Percentiles rank a stretch among this genome's conserved stretches.
phyloP scores from a whole-genome alignment of 208 protist genomes.

The Leishmania tarentolae region DNA sequence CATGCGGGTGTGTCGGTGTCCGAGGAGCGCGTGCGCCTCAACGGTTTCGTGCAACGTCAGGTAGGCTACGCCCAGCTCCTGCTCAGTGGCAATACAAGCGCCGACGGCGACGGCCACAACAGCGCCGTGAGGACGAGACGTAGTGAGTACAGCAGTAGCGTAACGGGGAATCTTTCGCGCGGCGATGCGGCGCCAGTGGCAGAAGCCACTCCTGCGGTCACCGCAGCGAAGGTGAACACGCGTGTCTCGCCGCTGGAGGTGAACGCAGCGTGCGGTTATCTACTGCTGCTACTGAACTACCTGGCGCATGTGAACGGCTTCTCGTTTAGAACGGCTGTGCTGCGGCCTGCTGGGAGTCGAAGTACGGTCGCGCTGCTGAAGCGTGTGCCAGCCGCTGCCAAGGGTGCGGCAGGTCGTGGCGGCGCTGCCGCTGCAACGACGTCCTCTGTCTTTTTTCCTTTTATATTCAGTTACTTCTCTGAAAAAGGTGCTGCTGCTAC shows the following conservation, averaged over 20 bases:
- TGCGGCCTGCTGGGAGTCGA: constrained; percentile 54
- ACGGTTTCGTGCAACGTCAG: constrained; percentile 25
- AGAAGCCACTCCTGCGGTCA: background rate
- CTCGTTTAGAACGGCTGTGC: constrained; percentile 30
- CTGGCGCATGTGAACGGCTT: constrained; percentile 51
- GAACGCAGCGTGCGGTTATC: constrained; percentile 74
- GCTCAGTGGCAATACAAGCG: constrained; percentile 31
- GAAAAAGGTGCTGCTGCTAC: background rate
- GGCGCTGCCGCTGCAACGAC: background rate
- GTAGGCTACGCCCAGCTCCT: constrained; percentile 29
- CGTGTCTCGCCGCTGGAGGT: constrained; percentile 58
- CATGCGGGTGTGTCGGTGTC: background rate
- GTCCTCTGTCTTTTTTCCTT: background rate
- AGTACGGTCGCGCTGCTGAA: constrained; percentile 55
- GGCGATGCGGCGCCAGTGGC: background rate
- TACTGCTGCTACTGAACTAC: constrained; percentile 52
- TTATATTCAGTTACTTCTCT: constrained; percentile 1
- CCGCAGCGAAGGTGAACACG: constrained; percentile 10
- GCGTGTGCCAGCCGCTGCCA: background rate
- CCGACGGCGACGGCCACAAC: background rate
- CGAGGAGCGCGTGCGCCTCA: constrained; percentile 15
- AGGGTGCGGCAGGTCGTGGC: background rate
- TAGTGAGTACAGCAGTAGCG: background rate
- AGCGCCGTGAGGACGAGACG: background rate
- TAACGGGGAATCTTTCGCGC: too few relatives aligned